Base-by-base conservation (phyloP, 2,329 filamentous ascomycete species). In the Neurospora sp. region DNA sequence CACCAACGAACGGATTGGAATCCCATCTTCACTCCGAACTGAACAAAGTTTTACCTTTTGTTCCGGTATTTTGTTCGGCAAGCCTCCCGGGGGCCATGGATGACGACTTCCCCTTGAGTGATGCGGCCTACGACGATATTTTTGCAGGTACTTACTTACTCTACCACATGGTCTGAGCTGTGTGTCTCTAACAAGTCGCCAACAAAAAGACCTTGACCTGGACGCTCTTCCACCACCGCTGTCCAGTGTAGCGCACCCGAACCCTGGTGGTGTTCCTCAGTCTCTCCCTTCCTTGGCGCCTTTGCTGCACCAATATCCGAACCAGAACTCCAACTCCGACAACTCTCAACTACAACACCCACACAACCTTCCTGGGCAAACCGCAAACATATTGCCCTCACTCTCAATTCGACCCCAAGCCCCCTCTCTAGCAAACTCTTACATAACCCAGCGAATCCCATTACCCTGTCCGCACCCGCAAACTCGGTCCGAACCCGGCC, bases 71-170 rank as follows among this genome's bases (percentile, higher is more conserved):
- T 62, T 62, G 52, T 33, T 33, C 23, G 52, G 52, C 52, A 62
- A 62, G 52, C 62, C 15, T 23, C 19, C 6, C n/a, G 6, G 39
- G 36, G 65, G 46, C 65, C 52, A 74, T 74, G 73, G 68, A 62
- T 4, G 69, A 74, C 70, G 71, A 66, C 52, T 73, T 72, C 40
- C 71, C 52, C 28, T 62, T 62, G 12, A 62, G 71, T 39, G 69
- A 72, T 65, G 68, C 67, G 11, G 69, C 65, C 36, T 66, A 71
- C 52, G 72, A 72, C 46, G 71, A 73, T 19, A 68, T 71, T 33
- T 66, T 71, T 36, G 70, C 70, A 69, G 72, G 72, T 73, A 73
- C 39, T 23, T 52, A 19, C 23, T 41, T 28, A 28, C 28, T 28
- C 28, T 62, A 37, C 68, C 71, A 23, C 62, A 12, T 65, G n/a